Conservation (phyloP, 768 basidiomycete species). For the Galerina marginata region DNA sequence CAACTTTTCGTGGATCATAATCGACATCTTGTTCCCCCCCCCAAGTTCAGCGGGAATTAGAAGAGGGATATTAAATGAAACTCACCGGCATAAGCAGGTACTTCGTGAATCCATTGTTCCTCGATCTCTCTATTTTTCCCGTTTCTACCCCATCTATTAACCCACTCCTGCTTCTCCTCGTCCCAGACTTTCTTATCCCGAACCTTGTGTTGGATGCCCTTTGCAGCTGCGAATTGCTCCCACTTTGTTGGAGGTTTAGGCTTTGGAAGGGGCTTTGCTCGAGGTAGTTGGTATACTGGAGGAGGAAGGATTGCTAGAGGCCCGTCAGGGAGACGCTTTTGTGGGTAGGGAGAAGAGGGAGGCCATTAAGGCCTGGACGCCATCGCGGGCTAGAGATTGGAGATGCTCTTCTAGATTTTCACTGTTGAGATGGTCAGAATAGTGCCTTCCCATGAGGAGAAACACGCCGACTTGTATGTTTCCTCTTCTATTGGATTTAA, state of each 20-base stretch:
- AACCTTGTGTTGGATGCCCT: conserved; percentile 85
- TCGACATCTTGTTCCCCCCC: conserved; percentile 63
- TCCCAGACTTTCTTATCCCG: conserved; percentile 90
- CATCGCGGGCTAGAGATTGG: conserved; percentile 76
- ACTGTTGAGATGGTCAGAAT: conserved; percentile 41
- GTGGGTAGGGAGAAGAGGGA: conserved; percentile 86
- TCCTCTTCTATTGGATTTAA: conserved; percentile 85
- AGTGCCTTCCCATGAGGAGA: not conserved
- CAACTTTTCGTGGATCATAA: conserved; percentile 77
- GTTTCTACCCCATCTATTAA: conserved; percentile 86
- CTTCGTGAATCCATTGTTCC: conserved; percentile 91
- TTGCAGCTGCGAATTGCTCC: conserved; percentile 93
- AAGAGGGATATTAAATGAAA: conserved; percentile 12
- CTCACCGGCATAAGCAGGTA: conserved; percentile 85
- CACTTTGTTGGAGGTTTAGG: conserved; percentile 94
- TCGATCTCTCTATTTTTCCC: conserved; percentile 90
- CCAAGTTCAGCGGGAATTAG: not conserved
- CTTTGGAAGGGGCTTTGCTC: conserved; percentile 92
- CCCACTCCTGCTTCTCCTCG: conserved; percentile 93
- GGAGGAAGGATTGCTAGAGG: conserved; percentile 83
- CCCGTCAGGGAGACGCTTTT: conserved; percentile 73
- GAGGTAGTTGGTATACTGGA: conserved; percentile 78
- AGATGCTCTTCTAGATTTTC: conserved; percentile 83
- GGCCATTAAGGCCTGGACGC: conserved; percentile 81
- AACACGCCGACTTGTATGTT: conserved; percentile 69